phyloP scores from a whole-genome alignment of 257 asterid species.

The Salvia rosmarinus region DNA sequence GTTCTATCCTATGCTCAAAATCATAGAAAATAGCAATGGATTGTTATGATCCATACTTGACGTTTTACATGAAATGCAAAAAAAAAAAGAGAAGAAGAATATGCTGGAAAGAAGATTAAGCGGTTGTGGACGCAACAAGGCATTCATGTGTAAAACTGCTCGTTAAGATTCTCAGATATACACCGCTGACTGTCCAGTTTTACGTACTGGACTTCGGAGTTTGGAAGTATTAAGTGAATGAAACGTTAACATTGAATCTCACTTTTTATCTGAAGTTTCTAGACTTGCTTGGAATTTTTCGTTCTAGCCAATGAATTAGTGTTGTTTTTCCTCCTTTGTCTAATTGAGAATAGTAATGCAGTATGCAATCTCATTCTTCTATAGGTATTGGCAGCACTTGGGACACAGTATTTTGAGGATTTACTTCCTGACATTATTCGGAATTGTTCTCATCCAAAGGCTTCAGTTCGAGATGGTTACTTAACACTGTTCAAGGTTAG shows the following conservation, averaged over 20 bases:
- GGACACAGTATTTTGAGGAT: constrained; percentile 78
- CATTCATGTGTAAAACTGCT: no score
- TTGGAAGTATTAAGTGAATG: background rate
- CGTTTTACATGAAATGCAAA: background rate
- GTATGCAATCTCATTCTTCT: constrained; percentile 29
- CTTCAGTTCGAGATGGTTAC: constrained; percentile 95
- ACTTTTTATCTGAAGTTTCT: constrained; percentile 15
- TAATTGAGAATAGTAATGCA: background rate
- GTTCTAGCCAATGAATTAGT: constrained; percentile 8
- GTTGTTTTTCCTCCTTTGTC: constrained; percentile 1
- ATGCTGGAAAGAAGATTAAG: background rate
- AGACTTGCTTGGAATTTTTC: background rate
- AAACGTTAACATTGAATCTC: background rate
- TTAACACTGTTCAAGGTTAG: constrained; percentile 85
- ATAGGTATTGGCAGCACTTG: constrained; percentile 96
- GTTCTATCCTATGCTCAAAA: no score
- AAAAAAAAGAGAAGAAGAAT: background rate
- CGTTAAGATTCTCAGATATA: background rate
- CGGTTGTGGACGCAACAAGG: background rate
- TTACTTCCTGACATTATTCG: constrained; percentile 87
- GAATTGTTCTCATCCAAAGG: constrained; percentile 89
- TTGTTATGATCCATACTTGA: background rate
- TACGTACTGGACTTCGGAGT: background rate
- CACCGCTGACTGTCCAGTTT: background rate
- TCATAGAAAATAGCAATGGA: no score